Base-by-base conservation (phyloP, 179 eudicot species). In the Monotropa hypopitys region DNA sequence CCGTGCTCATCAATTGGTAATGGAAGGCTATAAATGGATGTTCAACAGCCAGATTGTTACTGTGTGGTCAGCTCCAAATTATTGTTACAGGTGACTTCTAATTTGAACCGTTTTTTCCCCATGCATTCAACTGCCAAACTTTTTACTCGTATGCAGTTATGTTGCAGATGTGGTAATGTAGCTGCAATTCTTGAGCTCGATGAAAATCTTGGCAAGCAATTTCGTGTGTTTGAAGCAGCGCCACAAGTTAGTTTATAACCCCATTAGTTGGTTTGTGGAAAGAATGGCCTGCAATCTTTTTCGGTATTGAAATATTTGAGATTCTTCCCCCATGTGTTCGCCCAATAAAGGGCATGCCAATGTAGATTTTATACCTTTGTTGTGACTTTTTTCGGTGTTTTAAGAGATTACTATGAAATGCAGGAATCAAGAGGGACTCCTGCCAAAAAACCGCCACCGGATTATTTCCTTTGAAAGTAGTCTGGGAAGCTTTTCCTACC, bases 21-120 rank as follows among this genome's bases (percentile, higher is more conserved):
- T 93, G 99, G 99, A 95, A 80, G 99, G 99, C 78, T 95, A 81
- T 74, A 91, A 93, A 80, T 95, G 99, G 99, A 90, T 91, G 97
- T 93, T 95, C 78, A 86, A 87, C 77, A 81, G 91, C 54, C 96
- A 91, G 86, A 91, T 95, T 73, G 98, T 95, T 77, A 95, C 99
- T 16, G 99, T 95, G 67, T 95, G 99, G 99, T 95, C 99, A 33
- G 98, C 98, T 79, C 98, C 99, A 72, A 95, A 95, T 80, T 95
- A 95, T 82, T 91, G 99, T 83, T 93, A 93, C 75, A 90, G 98
- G 98, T 91, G 72, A 32, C 76, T 66, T 5, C 76, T 32, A 69
- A 75, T 67, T 78, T 21, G 38, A 78, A 77, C 23, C n/a, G 7
- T 63, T 78, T 70, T 62, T 38, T 57, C 7, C 62, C 30, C 35